Conservation (phyloP, 176 grass and related monocot genomes). For the Ensete glaucum region DNA sequence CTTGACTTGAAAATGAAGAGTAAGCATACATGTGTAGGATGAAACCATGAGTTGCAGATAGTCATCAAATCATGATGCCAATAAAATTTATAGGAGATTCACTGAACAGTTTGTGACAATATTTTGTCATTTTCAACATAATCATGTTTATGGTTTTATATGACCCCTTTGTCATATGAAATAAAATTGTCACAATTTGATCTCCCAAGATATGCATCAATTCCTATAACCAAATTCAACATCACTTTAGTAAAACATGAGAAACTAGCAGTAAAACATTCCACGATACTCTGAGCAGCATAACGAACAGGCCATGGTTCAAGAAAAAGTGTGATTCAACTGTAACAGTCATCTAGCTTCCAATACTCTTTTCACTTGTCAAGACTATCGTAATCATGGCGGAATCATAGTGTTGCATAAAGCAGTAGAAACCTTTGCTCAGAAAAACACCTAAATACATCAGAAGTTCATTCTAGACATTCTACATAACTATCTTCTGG, state of each 20-base stretch:
- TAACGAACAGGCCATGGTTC: too few species aligned
- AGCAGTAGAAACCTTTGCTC: not conserved
- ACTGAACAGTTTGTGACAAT: not conserved
- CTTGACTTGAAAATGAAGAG: conserved; percentile 34
- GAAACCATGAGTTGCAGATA: not conserved
- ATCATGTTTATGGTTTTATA: not conserved
- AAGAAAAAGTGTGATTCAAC: too few species aligned
- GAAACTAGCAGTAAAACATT: not conserved
- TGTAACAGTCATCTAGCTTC: too few species aligned
- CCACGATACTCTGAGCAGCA: too few species aligned
- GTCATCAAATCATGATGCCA: not conserved
- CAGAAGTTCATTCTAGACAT: not conserved
- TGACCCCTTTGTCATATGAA: not conserved
- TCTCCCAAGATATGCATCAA: not conserved
- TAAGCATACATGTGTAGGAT: conserved; percentile 10
- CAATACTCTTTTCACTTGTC: not conserved
- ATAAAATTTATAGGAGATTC: not conserved
- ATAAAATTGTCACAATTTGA: not conserved
- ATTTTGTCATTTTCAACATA: not conserved
- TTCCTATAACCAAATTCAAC: not conserved
- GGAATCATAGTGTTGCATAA: not conserved
- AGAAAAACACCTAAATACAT: not conserved
- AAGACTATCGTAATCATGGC: not conserved
- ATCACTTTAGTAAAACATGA: not conserved
- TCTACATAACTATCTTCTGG: not conserved